Percentiles rank a stretch among this genome's conserved stretches.
These are phyloP conservation scores for Leccinum longicurvipes DNA, from an alignment of 768 basidiomycete species.

Conservation along the genomic window DNA sequence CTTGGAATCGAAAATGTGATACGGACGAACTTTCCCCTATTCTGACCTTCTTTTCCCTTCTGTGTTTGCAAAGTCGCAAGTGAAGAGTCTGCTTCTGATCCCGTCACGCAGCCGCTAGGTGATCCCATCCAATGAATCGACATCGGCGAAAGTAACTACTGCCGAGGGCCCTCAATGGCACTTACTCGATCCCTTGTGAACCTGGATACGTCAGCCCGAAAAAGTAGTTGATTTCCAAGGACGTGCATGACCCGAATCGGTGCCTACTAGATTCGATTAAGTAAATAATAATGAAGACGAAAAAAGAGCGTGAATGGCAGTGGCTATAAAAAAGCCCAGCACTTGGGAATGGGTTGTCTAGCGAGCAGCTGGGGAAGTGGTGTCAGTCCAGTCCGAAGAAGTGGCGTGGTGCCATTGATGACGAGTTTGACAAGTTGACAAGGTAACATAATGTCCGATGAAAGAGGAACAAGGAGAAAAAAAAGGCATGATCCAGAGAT, in stretches of 20 bases:
- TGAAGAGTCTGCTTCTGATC: background rate
- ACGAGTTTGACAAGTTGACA: background rate
- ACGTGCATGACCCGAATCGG: constrained; percentile 13
- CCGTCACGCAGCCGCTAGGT: background rate
- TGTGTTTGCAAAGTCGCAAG: background rate
- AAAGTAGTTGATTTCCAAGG: constrained; percentile 5
- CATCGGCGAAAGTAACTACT: background rate
- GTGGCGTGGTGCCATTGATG: constrained; percentile 5
- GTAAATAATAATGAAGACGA: constrained; percentile 21
- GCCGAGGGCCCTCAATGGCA: background rate
- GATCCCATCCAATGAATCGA: background rate
- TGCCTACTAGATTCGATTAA: constrained; percentile 28
- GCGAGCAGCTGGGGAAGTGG: constrained; percentile 11
- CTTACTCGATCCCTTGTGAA: background rate
- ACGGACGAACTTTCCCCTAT: background rate
- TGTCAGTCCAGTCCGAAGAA: constrained; percentile 23
- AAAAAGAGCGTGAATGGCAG: constrained; percentile 16
- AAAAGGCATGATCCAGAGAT: background rate
- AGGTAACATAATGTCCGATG: constrained; percentile 11
- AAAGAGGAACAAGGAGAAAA: background rate
- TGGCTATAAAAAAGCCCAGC: background rate
- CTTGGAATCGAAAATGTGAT: background rate
- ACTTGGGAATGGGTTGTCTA: constrained; percentile 5
- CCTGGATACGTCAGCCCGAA: background rate
- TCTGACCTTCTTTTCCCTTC: no score